Base-by-base conservation (phyloP, 1,139 yeast species). In the Yamadazyma buinensis region DNA sequence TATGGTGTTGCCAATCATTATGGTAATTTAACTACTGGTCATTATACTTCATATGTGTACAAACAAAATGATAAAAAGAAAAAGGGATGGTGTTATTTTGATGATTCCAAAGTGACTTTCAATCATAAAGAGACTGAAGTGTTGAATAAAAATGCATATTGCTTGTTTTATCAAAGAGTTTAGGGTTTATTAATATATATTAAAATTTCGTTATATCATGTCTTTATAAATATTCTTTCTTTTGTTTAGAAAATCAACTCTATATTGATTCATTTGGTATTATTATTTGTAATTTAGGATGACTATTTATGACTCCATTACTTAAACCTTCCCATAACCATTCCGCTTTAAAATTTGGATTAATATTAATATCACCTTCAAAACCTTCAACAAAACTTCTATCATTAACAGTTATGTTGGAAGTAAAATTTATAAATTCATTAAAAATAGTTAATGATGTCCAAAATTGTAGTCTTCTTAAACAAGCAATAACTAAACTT, bases 1-100 rank as follows among this genome's bases (percentile, higher is more conserved):
- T 85, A 80, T 48, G 95, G 84, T 0, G 95, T 90, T 22, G 92
- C 90, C n/a, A 84, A 86, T 48, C 98, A 92, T 58, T 75, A 68
- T 43, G 97, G 98, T 2, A 63, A 67, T 20, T 65, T 90, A 32
- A 76, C 83, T 30, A 87, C 95, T 2, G 97, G 98, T 0, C 98
- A 92, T 59, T 92, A 92, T 56, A 92, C 97, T 0, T 72, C 95
- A 0, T 84, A 79, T 51, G 95, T 87, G 2, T 66, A 79, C 47
- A 84, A 85, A 47, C 55, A 68, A 5, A 65, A 65, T 31, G 66
- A 57, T 35, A 31, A 43, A 11, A 53, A 54, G 37, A 60, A 57
- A 41, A 43, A 52, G 4, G 76, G 73, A 13, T 86, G 95, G 95
- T 76, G 85, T 41, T 74, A 76, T 41, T 85, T 81, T 54, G 95